Evolutionary conservation across 2,329 filamentous ascomycete species (phyloP).

Genomic region (Drechslerella dactyloides): DNA sequence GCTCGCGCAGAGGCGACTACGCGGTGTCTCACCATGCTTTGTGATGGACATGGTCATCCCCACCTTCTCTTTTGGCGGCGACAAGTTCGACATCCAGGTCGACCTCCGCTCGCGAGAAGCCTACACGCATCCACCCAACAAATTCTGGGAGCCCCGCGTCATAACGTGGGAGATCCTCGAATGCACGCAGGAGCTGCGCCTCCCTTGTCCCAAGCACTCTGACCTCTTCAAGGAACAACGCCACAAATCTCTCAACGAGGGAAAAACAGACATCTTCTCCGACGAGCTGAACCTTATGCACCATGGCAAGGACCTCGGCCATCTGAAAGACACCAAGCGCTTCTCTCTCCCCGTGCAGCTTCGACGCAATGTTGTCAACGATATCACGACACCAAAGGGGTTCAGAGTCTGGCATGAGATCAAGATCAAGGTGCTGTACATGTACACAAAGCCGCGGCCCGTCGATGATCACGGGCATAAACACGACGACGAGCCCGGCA

Average conservation of each 20-base stretch:
- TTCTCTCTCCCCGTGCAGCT: slow-evolving; percentile 1
- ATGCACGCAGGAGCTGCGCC: slow-evolving; percentile 3
- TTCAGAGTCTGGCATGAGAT: slow-evolving; percentile 18
- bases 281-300: slow-evolving; percentile 11
- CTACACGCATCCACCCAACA: background rate
- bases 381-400: slow-evolving; percentile 6
- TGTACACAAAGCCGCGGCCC: background rate
- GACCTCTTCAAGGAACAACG: slow-evolving; percentile 4
- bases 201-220: slow-evolving; percentile 9
- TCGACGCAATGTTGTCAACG: background rate
- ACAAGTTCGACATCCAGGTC: slow-evolving; percentile 7
- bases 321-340: background rate
- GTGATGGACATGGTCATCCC: slow-evolving; percentile 8
- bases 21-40: slow-evolving; percentile 1
- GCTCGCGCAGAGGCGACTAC: background rate
- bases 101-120: background rate
- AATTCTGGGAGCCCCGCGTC: background rate
- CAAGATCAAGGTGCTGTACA: slow-evolving; percentile 6
- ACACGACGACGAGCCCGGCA: background rate
- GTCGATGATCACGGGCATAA: background rate
- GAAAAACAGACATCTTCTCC: background rate
- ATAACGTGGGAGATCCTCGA: slow-evolving; percentile 17
- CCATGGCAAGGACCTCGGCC: background rate
- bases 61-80: background rate
- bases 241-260: background rate